Evolutionary conservation across 208 protist genomes (phyloP), one percentile per base, ranked within the genome.

Genomic region (Crithidia bombi): DNA sequence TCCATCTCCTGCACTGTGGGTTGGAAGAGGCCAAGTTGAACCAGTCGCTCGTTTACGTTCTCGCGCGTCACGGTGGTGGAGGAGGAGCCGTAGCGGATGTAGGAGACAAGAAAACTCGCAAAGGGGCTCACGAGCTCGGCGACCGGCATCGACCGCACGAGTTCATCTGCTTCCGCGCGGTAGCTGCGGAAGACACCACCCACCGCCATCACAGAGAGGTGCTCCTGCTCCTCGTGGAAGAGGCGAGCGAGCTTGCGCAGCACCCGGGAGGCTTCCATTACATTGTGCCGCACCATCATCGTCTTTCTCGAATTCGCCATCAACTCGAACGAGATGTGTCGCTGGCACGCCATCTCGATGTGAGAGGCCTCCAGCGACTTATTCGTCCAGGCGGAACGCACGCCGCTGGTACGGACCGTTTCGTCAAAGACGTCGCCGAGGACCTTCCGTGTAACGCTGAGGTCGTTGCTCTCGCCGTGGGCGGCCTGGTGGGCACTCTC

Each of bases 281-380:
- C 71, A 69, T 92, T 83, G 17, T 85, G 77, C 12, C 92, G 89
- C 68, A 93, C 86, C 83, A 93, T 93, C 23, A 95, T 52, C 63
- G 80, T 84, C 70, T 94, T 94, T 17, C 76, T 75, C 26, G 82
- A 79, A 76, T 93, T 93, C 41, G 81, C 83, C 82, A 96, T 91
- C 38, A 83, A 33, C 67, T 92, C 82, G 73, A 94, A 93, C 14
- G 72, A 36, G 3, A 95, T 52, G 68, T 94, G 85, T n/a, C 81
- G 55, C 33, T 89, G 83, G 55, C 83, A 91, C 36, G 92, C 92
- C 69, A 86, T 85, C 65, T 96, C 92, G 41, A 96, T 85, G 68
- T 95, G 89, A 26, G 92, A 94, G 11, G 92, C 92, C 74, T 96
- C 89, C 17, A 96, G 80, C 21, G 87, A 85, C 73, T 92, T 88